A percentile compares a stretch with the other conserved stretches of the same genome.
Evolutionary conservation across 495 filamentous ascomycete species (phyloP).

Genomic region (Terfezia boudieri): DNA sequence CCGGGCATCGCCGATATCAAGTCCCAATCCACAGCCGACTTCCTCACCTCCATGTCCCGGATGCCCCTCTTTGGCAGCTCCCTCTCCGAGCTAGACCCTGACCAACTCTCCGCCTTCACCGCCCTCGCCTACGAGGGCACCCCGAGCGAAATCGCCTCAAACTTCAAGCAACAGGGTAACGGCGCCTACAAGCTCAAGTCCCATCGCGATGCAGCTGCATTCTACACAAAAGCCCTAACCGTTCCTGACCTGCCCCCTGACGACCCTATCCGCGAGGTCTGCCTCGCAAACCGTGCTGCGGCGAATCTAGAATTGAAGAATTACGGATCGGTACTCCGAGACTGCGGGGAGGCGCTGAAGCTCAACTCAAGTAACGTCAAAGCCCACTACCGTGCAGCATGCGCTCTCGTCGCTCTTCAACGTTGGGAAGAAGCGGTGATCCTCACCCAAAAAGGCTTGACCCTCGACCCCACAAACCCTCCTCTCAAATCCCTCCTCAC

Average conservation of each 20-base stretch:
- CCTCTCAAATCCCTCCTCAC: conserved; percentile 37
- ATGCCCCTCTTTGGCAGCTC: conserved; percentile 50
- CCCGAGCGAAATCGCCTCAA: conserved; percentile 49
- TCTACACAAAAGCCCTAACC: conserved; percentile 58
- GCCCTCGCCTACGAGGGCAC: conserved; percentile 87
- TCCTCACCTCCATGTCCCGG: conserved; percentile 14
- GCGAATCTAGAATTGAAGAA: conserved; percentile 27
- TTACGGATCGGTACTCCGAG: conserved; percentile 58
- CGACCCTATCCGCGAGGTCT: not conserved
- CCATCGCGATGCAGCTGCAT: conserved; percentile 73
- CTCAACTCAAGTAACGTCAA: conserved; percentile 51
- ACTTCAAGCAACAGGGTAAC: conserved; percentile 76
- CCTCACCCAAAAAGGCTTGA: conserved; percentile 28
- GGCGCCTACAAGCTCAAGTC: conserved; percentile 51
- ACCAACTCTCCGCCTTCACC: conserved; percentile 48
- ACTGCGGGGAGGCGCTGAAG: conserved; percentile 58
- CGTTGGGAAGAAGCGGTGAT: conserved; percentile 13
- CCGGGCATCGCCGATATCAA: conserved; percentile 12
- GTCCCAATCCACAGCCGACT: conserved; percentile 12
- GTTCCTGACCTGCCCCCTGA: not conserved
- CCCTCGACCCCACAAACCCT: not conserved
- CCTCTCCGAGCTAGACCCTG: conserved; percentile 41
- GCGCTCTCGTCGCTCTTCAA: not conserved
- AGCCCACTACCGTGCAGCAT: conserved; percentile 46
- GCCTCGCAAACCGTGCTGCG: not conserved